These are phyloP conservation scores for Xeromyces bisporus DNA, from an alignment of 495 filamentous ascomycete species.

Conservation along the genomic window DNA sequence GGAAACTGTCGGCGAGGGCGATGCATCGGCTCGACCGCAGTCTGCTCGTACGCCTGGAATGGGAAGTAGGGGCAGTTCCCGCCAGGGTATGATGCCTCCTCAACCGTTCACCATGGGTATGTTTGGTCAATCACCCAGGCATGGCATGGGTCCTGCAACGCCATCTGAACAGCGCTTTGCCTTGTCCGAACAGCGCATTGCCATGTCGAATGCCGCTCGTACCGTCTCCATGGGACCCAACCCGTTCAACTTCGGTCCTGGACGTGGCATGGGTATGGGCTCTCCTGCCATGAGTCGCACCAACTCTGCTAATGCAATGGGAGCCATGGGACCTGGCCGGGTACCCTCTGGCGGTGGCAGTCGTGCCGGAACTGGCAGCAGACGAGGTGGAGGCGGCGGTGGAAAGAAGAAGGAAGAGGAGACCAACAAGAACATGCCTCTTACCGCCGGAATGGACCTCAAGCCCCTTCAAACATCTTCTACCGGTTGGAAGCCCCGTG, in stretches of 20 bases:
- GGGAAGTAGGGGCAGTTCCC: conserved; percentile 29
- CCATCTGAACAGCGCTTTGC: conserved; percentile 47
- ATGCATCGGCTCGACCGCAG: conserved; percentile 50
- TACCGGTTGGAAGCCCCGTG: conserved; percentile 82
- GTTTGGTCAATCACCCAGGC: conserved; percentile 34
- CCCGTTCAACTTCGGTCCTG: conserved; percentile 34
- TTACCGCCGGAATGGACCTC: conserved; percentile 63
- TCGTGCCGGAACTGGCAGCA: conserved; percentile 37
- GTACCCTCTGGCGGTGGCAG: conserved; percentile 33
- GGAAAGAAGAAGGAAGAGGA: conserved; percentile 42
- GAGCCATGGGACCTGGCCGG: conserved; percentile 34
- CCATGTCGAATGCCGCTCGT: conserved; percentile 17
- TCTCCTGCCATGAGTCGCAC: conserved; percentile 33
- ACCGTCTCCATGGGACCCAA: conserved; percentile 27
- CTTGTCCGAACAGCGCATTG: conserved; percentile 11
- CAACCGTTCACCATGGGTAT: conserved; percentile 49
- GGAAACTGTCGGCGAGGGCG: conserved; percentile 67
- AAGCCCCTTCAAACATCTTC: conserved; percentile 55
- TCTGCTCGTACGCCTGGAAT: conserved; percentile 52
- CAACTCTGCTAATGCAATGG: conserved; percentile 36
- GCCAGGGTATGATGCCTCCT: conserved; percentile 19
- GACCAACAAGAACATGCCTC: conserved; percentile 67
- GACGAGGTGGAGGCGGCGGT: conserved; percentile 23
- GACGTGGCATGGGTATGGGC: conserved; percentile 45
- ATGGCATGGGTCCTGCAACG: conserved; percentile 48